Percentiles rank a stretch among this genome's conserved stretches.
These are phyloP conservation scores for Erodium trifolium DNA, from an alignment of 441 rosid genomes.

Conservation along the genomic window DNA sequence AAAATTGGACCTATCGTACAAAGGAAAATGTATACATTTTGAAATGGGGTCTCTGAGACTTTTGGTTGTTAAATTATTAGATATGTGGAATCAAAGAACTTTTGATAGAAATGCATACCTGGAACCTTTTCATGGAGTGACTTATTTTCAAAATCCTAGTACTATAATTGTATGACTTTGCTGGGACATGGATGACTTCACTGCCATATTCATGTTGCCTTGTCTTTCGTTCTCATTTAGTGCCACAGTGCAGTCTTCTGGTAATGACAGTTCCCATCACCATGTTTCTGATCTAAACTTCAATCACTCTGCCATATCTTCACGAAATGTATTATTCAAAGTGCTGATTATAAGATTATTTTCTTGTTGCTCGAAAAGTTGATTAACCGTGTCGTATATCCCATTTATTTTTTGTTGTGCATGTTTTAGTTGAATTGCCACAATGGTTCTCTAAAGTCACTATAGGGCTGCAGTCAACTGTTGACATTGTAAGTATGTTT, in stretches of 20 bases:
- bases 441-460: constrained; percentile 11
- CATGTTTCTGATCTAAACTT: neutral
- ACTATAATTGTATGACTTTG: neutral
- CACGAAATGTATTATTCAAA: neutral
- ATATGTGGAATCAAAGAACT: neutral
- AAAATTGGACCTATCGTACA: neutral
- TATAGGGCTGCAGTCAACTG: constrained; percentile 1
- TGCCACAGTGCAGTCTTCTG: neutral
- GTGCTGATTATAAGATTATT: neutral
- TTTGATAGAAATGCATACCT: neutral
- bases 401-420: neutral
- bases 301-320: neutral
- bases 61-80: constrained; percentile 4
- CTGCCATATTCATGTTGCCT: neutral
- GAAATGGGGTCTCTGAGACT: neutral
- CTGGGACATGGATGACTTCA: neutral
- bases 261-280: neutral
- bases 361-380: neutral
- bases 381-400: neutral
- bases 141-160: neutral
- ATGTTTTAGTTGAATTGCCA: constrained; percentile 8
- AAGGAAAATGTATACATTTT: neutral
- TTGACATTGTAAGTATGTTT: constrained; percentile 7
- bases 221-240: neutral
- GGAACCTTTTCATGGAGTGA: neutral